These are phyloP conservation scores for Cercospora sp. DNA, from an alignment of 2,329 filamentous ascomycete genomes.

Conservation along the genomic window DNA sequence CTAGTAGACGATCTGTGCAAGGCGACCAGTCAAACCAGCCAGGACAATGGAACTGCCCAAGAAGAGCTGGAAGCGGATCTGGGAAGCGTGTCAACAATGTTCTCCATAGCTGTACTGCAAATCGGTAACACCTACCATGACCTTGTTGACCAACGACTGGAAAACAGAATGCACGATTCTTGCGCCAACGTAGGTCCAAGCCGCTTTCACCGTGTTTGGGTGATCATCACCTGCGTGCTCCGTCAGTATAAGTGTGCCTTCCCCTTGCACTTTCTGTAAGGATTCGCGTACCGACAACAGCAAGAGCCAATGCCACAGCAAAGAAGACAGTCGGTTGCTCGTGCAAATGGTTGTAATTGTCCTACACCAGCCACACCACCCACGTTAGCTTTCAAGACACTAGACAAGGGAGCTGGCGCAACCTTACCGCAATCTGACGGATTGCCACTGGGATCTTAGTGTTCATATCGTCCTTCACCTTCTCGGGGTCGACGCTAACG, in stretches of 20 bases:
- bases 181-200: slow-evolving; percentile 44
- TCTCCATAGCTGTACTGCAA: too few relatives aligned
- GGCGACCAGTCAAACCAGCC: slow-evolving; percentile 13
- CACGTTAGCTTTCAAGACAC: neutral
- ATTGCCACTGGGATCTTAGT: slow-evolving; percentile 21
- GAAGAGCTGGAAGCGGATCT: slow-evolving; percentile 20
- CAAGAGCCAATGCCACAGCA: slow-evolving; percentile 39
- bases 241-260: too few relatives aligned
- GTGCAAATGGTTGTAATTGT: slow-evolving; percentile 45
- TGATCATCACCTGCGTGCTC: slow-evolving; percentile 15
- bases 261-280: too few relatives aligned
- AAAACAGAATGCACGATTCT: slow-evolving; percentile 43
- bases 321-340: slow-evolving; percentile 49
- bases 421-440: slow-evolving; percentile 34
- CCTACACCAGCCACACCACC: neutral
- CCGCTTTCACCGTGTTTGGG: slow-evolving; percentile 37
- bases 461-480: slow-evolving; percentile 21
- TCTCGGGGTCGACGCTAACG: slow-evolving; percentile 20
- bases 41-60: slow-evolving; percentile 17
- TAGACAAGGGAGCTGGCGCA: neutral
- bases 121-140: slow-evolving; percentile 22
- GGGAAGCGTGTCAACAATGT: neutral
- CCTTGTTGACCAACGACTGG: slow-evolving; percentile 39
- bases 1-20: slow-evolving; percentile 13
- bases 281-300: slow-evolving; percentile 8